These are phyloP conservation scores for Silene vulgaris DNA, from an alignment of 179 eudicot species.

Conservation along the genomic window DNA sequence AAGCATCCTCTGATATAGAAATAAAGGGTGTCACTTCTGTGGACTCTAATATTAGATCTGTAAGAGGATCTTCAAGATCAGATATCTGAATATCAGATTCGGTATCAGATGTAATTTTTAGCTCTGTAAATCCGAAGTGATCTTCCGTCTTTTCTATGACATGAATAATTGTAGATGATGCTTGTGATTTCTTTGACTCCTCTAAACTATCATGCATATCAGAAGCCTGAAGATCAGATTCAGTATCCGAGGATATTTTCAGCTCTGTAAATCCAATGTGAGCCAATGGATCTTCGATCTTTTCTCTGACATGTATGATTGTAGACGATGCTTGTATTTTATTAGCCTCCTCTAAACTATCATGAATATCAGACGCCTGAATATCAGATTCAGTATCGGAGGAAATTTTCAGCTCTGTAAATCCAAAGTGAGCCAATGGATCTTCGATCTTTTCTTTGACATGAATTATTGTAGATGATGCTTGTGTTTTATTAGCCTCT, in stretches of 20 bases:
- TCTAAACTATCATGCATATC: conserved; percentile 6
- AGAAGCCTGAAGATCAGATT: conserved; percentile 45
- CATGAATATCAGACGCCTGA: conserved; percentile 9
- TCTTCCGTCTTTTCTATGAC: conserved; percentile 25
- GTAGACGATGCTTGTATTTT: conserved; percentile 19
- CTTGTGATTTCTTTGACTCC: not conserved
- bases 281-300: conserved; percentile 34
- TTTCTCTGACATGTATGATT: conserved; percentile 17
- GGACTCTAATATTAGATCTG: conserved; percentile 29
- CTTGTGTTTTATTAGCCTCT: conserved; percentile 22
- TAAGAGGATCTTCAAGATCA: conserved; percentile 40
- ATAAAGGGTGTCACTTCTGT: conserved; percentile 29
- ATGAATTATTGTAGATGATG: conserved; percentile 17
- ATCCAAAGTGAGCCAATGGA: conserved; percentile 45
- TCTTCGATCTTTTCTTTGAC: conserved; percentile 26
- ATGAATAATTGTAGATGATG: conserved; percentile 8
- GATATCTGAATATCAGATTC: conserved; percentile 51
- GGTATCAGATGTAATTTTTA: conserved; percentile 51
- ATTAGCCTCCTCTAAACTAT: conserved; percentile 18
- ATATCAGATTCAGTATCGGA: conserved; percentile 65
- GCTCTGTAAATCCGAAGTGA: conserved; percentile 52
- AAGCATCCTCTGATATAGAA: conserved; percentile 28
- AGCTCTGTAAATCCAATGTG: conserved; percentile 55
- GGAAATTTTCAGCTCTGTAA: conserved; percentile 50
- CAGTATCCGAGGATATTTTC: conserved; percentile 55